Base-by-base conservation (phyloP, 257 asterid species). In the Linaria vulgaris region DNA sequence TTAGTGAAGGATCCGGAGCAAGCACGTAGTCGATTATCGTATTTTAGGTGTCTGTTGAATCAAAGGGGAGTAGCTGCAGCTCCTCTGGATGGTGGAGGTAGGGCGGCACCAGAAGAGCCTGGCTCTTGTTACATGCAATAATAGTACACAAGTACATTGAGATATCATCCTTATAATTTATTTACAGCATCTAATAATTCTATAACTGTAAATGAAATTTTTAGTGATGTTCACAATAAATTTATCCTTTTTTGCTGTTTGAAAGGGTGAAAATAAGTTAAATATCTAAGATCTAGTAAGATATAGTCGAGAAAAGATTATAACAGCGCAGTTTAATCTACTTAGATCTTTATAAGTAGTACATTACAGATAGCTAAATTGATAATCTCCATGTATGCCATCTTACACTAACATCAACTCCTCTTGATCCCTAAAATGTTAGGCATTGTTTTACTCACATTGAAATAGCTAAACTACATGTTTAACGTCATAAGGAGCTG, bases 51-150 rank as follows among this genome's bases (percentile, higher is more conserved):
- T 64, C 63, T 91, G 64, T 50, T 91, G 83, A 91, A 88, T 82
- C 91, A 84, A 57, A 78, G 98, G 69, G 98, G 98, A 52, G 87
- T 91, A 9, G 96, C 91, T 51, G 95, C 96, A 43, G 94, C 90
- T 41, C 98, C 96, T 30, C 31, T 88, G 82, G 58, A 50, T 0
- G 96, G 96, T 24, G 69, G 53, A 10, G 96, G 95, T 1, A 71
- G 94, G 22, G 81, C 39, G 9, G 90, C 80, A 31, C 95, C 98
- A 0, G 19, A 21, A 0, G 87, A 76, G 12, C 96, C 96, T 30
- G 96, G 87, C 20, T 91, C 98, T 56, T 91, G 98, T 76, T 79
- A 78, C 52, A 9, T 15, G 80, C 96, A 88, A 69, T 88, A 73
- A 59, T 23, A 30, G 12, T 20, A 50, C 34, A 39, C 14, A 8